Percentiles rank a stretch among this genome's conserved stretches.
Evolutionary conservation across 2,329 filamentous ascomycete species (phyloP).

Genomic region (Dendrostoma leiphaemia): DNA sequence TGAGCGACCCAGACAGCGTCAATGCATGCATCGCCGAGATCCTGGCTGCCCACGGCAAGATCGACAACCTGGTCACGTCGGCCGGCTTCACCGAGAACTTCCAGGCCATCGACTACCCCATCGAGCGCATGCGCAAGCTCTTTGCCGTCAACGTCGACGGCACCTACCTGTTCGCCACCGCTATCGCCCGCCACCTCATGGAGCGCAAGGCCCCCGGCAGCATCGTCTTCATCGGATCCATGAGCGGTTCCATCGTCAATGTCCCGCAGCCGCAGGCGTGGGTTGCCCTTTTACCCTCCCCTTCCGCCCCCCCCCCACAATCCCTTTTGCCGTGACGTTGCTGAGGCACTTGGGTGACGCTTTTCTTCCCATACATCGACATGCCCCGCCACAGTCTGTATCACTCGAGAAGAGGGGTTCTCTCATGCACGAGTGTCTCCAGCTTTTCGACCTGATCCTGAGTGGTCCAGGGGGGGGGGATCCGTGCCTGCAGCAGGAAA

Average conservation of each 20-base stretch:
- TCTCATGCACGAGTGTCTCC: no score
- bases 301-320: no score
- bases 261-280: slow-evolving; percentile 87
- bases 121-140: slow-evolving; percentile 87
- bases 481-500: no score
- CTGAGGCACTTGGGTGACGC: no score
- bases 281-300: slow-evolving; percentile 25
- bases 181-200: slow-evolving; percentile 86
- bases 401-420: no score
- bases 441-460: background rate
- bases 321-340: no score
- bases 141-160: slow-evolving; percentile 94
- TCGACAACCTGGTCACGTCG: slow-evolving; percentile 92
- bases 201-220: slow-evolving; percentile 74
- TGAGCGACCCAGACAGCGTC: slow-evolving; percentile 77
- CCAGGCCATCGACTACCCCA: slow-evolving; percentile 84
- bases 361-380: no score
- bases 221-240: slow-evolving; percentile 94
- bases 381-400: no score
- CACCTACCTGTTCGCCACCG: slow-evolving; percentile 83
- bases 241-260: slow-evolving; percentile 92
- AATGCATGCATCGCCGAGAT: slow-evolving; percentile 70
- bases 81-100: slow-evolving; percentile 97
- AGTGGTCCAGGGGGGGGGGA: no score
- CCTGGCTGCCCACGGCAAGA: slow-evolving; percentile 69